Conservation (phyloP, 805 yeast species). For the Middelhovenomyces tepae region DNA sequence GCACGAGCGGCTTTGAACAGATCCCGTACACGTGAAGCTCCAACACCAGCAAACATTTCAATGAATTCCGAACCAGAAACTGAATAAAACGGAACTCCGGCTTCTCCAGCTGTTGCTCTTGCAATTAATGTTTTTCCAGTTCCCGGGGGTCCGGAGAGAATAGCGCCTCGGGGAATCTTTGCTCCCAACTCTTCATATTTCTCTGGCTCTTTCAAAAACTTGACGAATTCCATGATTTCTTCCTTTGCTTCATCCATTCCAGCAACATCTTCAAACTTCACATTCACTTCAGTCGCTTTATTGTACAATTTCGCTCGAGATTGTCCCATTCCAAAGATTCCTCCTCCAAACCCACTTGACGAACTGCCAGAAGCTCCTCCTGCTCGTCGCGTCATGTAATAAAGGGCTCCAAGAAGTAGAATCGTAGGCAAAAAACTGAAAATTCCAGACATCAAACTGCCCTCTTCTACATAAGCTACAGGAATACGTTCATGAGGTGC, state of each 20-base stretch:
- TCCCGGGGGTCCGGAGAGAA: conserved; percentile 92
- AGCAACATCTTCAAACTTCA: conserved; percentile 82
- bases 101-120: conserved; percentile 95
- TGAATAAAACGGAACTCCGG: conserved; percentile 85
- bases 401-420: conserved; percentile 68
- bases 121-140: conserved; percentile 92
- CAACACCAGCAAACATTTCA: conserved; percentile 97
- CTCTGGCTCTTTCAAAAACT: conserved; percentile 73
- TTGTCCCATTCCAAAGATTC: conserved; percentile 70
- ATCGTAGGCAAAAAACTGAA: conserved; percentile 75
- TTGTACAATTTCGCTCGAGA: conserved; percentile 73
- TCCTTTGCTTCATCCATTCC: conserved; percentile 93
- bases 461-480: conserved; percentile 61
- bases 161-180: conserved; percentile 92
- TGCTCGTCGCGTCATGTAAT: conserved; percentile 51
- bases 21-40: conserved; percentile 91
- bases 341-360: conserved; percentile 52
- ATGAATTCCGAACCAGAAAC: conserved; percentile 93
- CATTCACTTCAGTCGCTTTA: conserved; percentile 73
- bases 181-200: conserved; percentile 87
- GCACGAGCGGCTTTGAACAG: conserved; percentile 82
- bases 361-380: conserved; percentile 33
- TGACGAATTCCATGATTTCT: conserved; percentile 92
- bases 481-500: conserved; percentile 69
- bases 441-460: conserved; percentile 52